These are phyloP conservation scores for Porphyra umbilicalis DNA, from an alignment of 31 red algal genomes.

Conservation along the genomic window DNA sequence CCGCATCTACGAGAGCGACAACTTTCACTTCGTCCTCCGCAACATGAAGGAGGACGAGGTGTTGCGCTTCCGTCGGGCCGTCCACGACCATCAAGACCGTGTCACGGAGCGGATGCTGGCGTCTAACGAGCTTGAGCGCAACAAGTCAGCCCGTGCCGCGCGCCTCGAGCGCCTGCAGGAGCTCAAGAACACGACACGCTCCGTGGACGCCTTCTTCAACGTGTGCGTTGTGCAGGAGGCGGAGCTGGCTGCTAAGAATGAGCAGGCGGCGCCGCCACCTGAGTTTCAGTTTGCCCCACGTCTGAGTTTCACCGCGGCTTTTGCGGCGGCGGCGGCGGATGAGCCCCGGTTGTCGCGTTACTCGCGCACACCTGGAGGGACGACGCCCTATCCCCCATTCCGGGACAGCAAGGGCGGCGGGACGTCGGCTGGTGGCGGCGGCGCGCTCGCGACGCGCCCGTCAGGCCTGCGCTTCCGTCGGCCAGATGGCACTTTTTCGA, in stretches of 20 bases:
- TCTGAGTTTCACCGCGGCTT: neutral
- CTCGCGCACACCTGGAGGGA: neutral
- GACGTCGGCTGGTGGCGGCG: too few species aligned
- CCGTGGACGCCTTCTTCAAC: conserved; percentile 26
- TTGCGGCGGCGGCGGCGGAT: neutral
- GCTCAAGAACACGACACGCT: conserved; percentile 12
- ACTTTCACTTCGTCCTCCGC: conserved; percentile 26
- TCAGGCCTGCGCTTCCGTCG: neutral
- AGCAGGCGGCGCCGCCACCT: neutral
- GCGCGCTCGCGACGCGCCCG: neutral
- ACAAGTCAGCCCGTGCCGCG: conserved; percentile 13
- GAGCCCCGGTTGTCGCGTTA: neutral
- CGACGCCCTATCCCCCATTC: neutral
- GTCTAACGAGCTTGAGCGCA: conserved; percentile 24
- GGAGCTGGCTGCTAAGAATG: neutral
- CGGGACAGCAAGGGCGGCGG: too few species aligned
- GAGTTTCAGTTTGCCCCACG: neutral
- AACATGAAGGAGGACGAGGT: conserved; percentile 27
- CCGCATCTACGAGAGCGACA: conserved; percentile 38
- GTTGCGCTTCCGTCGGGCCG: conserved; percentile 23
- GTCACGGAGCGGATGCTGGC: conserved; percentile 31
- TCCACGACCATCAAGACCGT: conserved; percentile 37
- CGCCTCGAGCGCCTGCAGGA: conserved; percentile 11
- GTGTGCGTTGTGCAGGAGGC: conserved; percentile 33
- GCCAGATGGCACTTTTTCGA: neutral